These are phyloP conservation scores for Pseudogymnoascus sp. DNA, from an alignment of 2,329 filamentous ascomycete species.

Conservation along the genomic window DNA sequence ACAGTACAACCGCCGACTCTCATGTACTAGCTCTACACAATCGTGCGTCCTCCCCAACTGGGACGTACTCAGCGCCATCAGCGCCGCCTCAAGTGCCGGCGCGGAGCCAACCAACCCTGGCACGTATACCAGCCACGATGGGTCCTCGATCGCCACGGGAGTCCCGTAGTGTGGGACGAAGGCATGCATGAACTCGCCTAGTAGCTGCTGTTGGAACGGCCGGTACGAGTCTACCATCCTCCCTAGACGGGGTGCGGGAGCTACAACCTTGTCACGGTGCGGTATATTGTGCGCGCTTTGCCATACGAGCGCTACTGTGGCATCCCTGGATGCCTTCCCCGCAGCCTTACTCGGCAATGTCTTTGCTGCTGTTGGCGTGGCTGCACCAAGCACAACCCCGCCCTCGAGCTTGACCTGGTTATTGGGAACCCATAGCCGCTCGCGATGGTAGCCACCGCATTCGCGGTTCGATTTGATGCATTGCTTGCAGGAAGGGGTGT, in stretches of 20 bases:
- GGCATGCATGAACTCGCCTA: constrained; percentile 22
- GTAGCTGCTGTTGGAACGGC: constrained; percentile 23
- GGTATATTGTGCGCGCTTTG: not conserved
- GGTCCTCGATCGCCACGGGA: constrained; percentile 6
- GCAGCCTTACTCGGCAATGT: not conserved
- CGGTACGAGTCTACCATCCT: constrained; percentile 1
- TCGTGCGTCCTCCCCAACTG: constrained; percentile 24
- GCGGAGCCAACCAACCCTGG: constrained; percentile 20
- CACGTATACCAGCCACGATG: constrained; percentile 26
- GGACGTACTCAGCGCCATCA: constrained; percentile 24
- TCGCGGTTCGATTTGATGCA: constrained; percentile 48
- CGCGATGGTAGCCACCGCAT: constrained; percentile 55
- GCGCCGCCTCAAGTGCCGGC: constrained; percentile 24
- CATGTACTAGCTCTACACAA: constrained; percentile 21
- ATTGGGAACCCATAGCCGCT: constrained; percentile 23
- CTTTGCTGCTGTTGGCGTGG: not conserved
- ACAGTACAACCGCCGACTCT: constrained; percentile 29
- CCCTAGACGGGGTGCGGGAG: not conserved
- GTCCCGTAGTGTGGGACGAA: constrained; percentile 16
- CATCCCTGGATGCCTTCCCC: not conserved
- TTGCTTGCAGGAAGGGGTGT: constrained; percentile 51
- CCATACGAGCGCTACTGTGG: not conserved
- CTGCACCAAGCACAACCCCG: not conserved
- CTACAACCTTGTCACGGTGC: not conserved
- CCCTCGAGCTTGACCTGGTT: constrained; percentile 1